A percentile compares a stretch with the other conserved stretches of the same genome.
These are phyloP conservation scores for Paraphaeosphaeria minitans DNA, from an alignment of 2,329 filamentous ascomycete genomes.

Conservation along the genomic window DNA sequence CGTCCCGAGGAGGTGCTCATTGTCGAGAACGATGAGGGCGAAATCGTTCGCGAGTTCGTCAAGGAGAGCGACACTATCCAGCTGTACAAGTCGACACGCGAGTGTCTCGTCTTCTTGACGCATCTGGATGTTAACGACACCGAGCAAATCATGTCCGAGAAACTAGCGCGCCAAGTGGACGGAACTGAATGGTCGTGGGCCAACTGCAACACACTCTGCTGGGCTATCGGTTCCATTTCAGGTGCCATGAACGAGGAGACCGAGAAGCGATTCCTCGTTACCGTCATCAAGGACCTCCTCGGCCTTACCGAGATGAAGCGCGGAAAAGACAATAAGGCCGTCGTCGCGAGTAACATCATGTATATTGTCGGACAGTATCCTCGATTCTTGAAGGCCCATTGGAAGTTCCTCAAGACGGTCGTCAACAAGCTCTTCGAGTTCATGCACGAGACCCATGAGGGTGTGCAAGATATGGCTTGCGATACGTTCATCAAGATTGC, in stretches of 20 bases:
- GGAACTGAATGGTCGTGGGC: constrained; percentile 98
- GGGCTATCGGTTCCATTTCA: constrained; percentile 98
- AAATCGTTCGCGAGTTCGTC: constrained; percentile 98
- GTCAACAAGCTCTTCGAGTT: constrained; percentile 99
- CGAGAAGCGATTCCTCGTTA: constrained; percentile 97
- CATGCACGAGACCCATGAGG: constrained; percentile 99
- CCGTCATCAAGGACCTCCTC: constrained; percentile 96
- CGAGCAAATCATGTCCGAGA: constrained; percentile 99
- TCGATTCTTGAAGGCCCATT: constrained; percentile 96
- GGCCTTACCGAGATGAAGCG: constrained; percentile 99
- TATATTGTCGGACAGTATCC: constrained; percentile 99
- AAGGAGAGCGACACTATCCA: constrained; percentile 99
- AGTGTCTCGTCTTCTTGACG: constrained; percentile 95
- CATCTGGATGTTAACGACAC: constrained; percentile 97
- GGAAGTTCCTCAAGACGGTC: constrained; percentile 99
- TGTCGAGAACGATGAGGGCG: constrained; percentile 99
- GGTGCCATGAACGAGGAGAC: constrained; percentile 99
- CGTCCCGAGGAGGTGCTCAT: constrained; percentile 96
- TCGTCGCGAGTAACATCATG: constrained; percentile 99
- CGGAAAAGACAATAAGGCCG: constrained; percentile 98
- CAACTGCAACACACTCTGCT: constrained; percentile 99
- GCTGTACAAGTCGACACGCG: constrained; percentile 97
- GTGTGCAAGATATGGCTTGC: constrained; percentile 99
- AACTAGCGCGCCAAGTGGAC: constrained; percentile 92
- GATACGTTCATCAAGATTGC: constrained; percentile 99